Base-by-base conservation (phyloP, 768 basidiomycete genomes). In the Mycena crocata region DNA sequence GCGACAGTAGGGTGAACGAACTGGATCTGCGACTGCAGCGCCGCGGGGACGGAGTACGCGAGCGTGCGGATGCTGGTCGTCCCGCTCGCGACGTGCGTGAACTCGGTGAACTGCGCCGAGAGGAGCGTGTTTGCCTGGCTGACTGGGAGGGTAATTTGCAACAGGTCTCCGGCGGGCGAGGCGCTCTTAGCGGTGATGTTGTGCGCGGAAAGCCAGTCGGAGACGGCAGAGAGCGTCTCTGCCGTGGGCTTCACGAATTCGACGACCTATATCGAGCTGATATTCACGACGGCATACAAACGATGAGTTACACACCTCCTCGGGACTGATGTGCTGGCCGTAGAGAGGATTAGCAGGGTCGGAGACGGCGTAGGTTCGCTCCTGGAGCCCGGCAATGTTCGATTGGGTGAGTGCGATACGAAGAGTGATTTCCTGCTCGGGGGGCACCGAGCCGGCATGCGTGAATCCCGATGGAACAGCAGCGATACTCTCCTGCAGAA, bases 91-190 rank as follows among this genome's bases (percentile, higher is more conserved):
- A 72, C 64, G 68, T 86, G 80, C 10, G 71, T 75, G 75, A 80
- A 87, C 8, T 45, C 7, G 21, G 26, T 35, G 49, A 80, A 68
- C 40, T 85, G 82, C 34, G 86, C 83, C 55, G 79, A 70, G n/a
- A 87, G 76, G 79, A 87, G 85, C 54, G 79, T 70, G 70, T 87
- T 84, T 0, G 84, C 86, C 14, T 80, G 64, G 15, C 72, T 24
- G 40, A 87, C 78, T 0, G 85, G 79, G 7, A 86, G 75, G 15
- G 71, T 76, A 42, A 85, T 73, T 12, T 77, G 79, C 13, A 87
- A 72, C 85, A 85, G 85, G 58, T 87, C 86, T 12, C 76, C 74
- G 0, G 84, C 83, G 6, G 81, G 76, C n/a, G 86, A 84, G 14
- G 79, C 78, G 26, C 70, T 56, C 17, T 79, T 61, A 45, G 76